phyloP scores from a whole-genome alignment of 2,329 filamentous ascomycete genomes.

The Metarhizium brunneum region DNA sequence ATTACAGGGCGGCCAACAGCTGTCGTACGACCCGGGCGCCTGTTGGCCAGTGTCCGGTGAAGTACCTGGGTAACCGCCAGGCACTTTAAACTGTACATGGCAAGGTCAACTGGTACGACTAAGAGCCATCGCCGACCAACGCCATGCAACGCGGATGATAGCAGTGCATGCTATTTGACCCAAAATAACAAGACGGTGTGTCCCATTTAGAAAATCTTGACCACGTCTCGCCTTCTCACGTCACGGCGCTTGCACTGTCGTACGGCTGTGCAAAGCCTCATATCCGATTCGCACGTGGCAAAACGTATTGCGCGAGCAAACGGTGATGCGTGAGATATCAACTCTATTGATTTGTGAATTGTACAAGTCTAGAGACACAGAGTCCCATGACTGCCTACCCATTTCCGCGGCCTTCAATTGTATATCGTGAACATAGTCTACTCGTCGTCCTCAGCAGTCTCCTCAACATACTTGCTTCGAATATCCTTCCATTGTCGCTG shows the following conservation, averaged over 20 bases:
- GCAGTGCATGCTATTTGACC: no score
- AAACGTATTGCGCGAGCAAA: conserved; percentile 2
- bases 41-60: no score
- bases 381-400: conserved; percentile 7
- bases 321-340: not conserved
- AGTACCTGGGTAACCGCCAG: no score
- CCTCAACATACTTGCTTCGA: conserved; percentile 75
- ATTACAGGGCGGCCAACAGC: no score
- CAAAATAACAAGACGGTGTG: no score
- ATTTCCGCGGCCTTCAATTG: conserved; percentile 6
- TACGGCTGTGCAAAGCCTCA: not conserved
- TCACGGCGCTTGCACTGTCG: not conserved
- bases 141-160: no score
- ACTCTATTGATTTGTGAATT: conserved; percentile 14
- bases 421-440: conserved; percentile 9
- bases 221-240: not conserved
- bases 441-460: conserved; percentile 56
- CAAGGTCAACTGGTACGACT: no score
- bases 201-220: not conserved
- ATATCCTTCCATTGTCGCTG: conserved; percentile 99
- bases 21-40: no score
- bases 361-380: conserved; percentile 23
- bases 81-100: no score
- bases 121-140: no score
- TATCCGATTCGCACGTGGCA: conserved; percentile 2